A percentile compares a stretch with the other conserved stretches of the same genome.
phyloP scores from a whole-genome alignment of 176 grass and related monocot genomes.

The Aechmea fasciata region DNA sequence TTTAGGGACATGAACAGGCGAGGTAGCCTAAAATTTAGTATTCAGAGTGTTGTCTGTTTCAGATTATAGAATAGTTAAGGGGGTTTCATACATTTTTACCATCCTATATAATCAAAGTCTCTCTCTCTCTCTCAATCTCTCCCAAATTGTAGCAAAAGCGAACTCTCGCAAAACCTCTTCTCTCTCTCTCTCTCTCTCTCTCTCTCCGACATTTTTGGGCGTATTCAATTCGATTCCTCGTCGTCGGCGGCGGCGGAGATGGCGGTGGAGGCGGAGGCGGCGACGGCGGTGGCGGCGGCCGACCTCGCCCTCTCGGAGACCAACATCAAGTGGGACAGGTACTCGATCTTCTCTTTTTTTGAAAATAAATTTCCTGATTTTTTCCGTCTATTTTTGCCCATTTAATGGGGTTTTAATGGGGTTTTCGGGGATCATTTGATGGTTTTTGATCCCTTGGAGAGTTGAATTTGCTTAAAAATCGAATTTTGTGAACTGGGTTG shows the following conservation, averaged over 20 bases:
- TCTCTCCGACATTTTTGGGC: too few species aligned
- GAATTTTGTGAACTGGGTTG: neutral
- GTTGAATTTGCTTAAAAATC: neutral
- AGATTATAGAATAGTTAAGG: too few species aligned
- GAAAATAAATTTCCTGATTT: neutral
- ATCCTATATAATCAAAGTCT: too few species aligned
- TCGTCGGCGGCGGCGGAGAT: constrained; percentile 17
- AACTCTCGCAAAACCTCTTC: too few species aligned
- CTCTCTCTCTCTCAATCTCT: too few species aligned
- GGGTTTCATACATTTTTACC: too few species aligned
- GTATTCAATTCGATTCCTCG: too few species aligned
- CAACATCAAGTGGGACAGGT: constrained; percentile 97
- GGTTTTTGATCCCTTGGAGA: neutral
- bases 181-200: too few species aligned
- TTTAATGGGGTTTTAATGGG: neutral
- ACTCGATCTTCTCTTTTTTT: neutral
- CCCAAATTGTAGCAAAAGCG: too few species aligned
- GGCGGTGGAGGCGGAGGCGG: constrained; percentile 42
- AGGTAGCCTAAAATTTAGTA: too few species aligned
- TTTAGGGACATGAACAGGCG: too few species aligned
- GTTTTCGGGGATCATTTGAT: constrained; percentile 5
- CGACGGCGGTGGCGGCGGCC: constrained; percentile 28
- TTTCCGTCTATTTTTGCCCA: neutral
- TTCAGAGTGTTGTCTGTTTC: too few species aligned
- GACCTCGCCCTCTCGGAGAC: constrained; percentile 66